phyloP scores from a whole-genome alignment of 2,329 filamentous ascomycete genomes.

The Ophiostoma quercus region DNA sequence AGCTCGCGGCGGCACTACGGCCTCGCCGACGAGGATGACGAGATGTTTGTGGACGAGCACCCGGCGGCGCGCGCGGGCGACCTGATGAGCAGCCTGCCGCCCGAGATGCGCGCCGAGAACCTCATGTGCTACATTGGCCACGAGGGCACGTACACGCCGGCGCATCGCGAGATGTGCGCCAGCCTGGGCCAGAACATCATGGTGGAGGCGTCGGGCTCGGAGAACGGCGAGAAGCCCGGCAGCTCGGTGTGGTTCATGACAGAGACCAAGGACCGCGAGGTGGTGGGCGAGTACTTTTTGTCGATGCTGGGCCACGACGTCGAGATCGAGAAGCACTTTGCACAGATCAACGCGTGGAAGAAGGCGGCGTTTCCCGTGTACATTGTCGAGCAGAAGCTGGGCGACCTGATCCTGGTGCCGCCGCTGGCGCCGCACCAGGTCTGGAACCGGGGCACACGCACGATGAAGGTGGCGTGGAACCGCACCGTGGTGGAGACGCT shows the following conservation, averaged over 20 bases:
- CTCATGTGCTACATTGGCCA: constrained; percentile 98
- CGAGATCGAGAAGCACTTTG: constrained; percentile 94
- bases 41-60: constrained; percentile 43
- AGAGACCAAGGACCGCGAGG: constrained; percentile 81
- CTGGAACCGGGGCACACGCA: constrained; percentile 93
- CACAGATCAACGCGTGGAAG: constrained; percentile 92
- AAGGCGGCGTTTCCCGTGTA: constrained; percentile 90
- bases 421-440: constrained; percentile 94
- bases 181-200: constrained; percentile 96
- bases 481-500: constrained; percentile 88
- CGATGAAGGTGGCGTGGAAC: constrained; percentile 98
- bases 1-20: neutral
- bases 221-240: constrained; percentile 71
- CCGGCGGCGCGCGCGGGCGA: constrained; percentile 73
- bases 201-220: constrained; percentile 77
- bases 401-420: constrained; percentile 90
- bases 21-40: constrained; percentile 32
- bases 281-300: constrained; percentile 89
- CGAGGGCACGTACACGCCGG: constrained; percentile 92
- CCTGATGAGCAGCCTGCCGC: constrained; percentile 86
- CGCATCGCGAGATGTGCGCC: constrained; percentile 96
- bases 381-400: constrained; percentile 81
- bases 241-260: constrained; percentile 99
- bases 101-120: constrained; percentile 86
- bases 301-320: constrained; percentile 93